Percentiles rank a stretch among this genome's conserved stretches.
phyloP scores from a whole-genome alignment of 306 rosid species.

The Rosa multiflora region DNA sequence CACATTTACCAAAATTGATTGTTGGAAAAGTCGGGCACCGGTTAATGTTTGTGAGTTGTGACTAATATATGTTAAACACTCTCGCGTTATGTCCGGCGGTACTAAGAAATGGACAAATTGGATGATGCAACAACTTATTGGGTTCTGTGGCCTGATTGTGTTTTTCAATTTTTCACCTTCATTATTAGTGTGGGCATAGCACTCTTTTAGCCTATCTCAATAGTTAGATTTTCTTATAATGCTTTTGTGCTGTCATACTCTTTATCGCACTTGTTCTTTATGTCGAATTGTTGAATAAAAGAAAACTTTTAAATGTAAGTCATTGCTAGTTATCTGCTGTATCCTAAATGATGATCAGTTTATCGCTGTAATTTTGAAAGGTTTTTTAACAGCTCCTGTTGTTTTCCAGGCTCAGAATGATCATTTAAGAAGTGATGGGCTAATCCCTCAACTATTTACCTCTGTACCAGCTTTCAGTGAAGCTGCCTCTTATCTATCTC shows the following conservation, averaged over 20 bases:
- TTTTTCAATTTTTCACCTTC: background rate
- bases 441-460: slow-evolving; percentile 76
- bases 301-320: background rate
- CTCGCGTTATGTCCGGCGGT: background rate
- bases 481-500: slow-evolving; percentile 87
- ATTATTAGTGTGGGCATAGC: background rate
- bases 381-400: slow-evolving; percentile 14
- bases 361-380: background rate
- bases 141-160: background rate
- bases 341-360: background rate
- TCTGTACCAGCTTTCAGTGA: slow-evolving; percentile 83
- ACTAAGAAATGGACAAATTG: background rate
- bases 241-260: background rate
- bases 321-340: background rate
- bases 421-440: slow-evolving; percentile 46
- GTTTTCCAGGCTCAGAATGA: slow-evolving; percentile 45
- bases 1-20: background rate
- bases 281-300: background rate
- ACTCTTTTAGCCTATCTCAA: background rate
- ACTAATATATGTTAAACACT: background rate
- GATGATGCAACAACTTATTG: background rate
- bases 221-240: background rate
- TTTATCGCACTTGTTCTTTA: background rate
- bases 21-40: background rate
- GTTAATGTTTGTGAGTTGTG: background rate